Evolutionary conservation across 176 grass and related monocot genomes (phyloP).

Genomic region (Hordeum vulgare): MorexV3_pseudomolecules_assembly NC_058523.1:140373427-140373926

Average conservation of each 20-base stretch:
- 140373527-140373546: background rate
- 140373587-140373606: background rate
- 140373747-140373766: conserved; percentile 16
- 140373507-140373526: background rate
- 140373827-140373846: background rate
- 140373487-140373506: background rate
- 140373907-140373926: conserved; percentile 12
- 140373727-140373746: conserved; percentile 6
- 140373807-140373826: conserved; percentile 10
- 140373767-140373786: conserved; percentile 1
- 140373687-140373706: conserved; percentile 12
- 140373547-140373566: conserved; percentile 9
- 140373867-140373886: background rate
- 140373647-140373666: background rate
- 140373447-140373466: conserved; percentile 12
- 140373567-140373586: conserved; percentile 8
- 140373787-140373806: conserved; percentile 20
- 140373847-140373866: background rate
- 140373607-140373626: conserved; percentile 10
- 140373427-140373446: background rate
- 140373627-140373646: background rate
- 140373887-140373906: background rate
- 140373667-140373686: background rate
- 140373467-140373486: conserved; percentile 36
- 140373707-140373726: conserved; percentile 4